Percentiles rank a stretch among this genome's conserved stretches.
These are phyloP conservation scores for Leccinum angustisporum DNA, from an alignment of 1,284 basidiomycete species.

Conservation along the genomic window DNA sequence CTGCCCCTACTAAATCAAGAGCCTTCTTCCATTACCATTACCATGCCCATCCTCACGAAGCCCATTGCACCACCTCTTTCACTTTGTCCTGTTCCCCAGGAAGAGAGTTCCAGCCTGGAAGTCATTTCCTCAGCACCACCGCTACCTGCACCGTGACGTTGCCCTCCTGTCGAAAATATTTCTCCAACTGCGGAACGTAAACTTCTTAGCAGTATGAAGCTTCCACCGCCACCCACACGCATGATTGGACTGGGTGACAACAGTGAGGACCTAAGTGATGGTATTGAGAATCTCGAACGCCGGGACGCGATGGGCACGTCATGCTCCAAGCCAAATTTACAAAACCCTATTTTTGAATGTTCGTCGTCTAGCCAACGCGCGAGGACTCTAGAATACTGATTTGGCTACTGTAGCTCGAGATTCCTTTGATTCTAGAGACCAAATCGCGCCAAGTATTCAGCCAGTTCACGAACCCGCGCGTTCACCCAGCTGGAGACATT, in stretches of 20 bases:
- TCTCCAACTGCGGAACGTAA: constrained; percentile 43
- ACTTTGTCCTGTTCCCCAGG: constrained; percentile 18
- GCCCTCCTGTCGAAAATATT: constrained; percentile 8
- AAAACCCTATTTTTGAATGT: too few species aligned
- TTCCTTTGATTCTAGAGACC: too few species aligned
- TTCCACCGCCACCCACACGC: constrained; percentile 71
- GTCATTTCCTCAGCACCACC: constrained; percentile 22
- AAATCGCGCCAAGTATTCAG: too few species aligned
- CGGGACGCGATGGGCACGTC: too few species aligned
- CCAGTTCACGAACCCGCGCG: too few species aligned
- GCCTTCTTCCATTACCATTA: neutral
- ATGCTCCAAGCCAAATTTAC: too few species aligned
- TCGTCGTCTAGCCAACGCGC: too few species aligned
- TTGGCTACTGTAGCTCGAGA: too few species aligned
- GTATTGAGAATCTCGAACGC: too few species aligned
- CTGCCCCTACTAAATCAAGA: neutral
- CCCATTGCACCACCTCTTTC: constrained; percentile 28
- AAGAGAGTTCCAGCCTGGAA: constrained; percentile 11
- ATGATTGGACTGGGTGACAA: constrained; percentile 67
- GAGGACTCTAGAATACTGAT: too few species aligned
- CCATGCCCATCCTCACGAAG: constrained; percentile 10
- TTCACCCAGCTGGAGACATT: too few species aligned
- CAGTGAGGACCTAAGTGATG: too few species aligned
- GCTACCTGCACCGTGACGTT: constrained; percentile 23
- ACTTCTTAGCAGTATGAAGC: constrained; percentile 42